Conservation (phyloP, 495 filamentous ascomycete genomes). For the Aspergillus sclerotioniger region DNA sequence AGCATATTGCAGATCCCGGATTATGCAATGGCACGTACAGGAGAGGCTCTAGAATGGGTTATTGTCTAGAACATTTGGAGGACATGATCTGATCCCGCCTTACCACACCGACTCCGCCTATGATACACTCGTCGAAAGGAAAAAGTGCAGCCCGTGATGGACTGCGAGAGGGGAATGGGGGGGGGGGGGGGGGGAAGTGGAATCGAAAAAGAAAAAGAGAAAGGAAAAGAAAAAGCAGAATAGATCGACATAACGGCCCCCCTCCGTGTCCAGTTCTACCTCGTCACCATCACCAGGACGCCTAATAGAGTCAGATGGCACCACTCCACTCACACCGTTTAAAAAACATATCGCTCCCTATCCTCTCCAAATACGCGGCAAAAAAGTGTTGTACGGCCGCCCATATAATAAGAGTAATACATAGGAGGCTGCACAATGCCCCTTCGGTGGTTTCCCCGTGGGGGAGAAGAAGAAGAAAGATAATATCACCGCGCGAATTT, state of each 20-base stretch:
- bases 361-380: not conserved
- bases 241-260: not conserved
- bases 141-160: too few species aligned
- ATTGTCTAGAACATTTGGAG: too few species aligned
- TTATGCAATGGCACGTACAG: too few species aligned
- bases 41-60: too few species aligned
- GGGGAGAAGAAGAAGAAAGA: not conserved
- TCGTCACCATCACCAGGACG: constrained; percentile 13
- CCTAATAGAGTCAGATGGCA: constrained; percentile 15
- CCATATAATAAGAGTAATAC: not conserved
- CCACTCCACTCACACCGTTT: not conserved
- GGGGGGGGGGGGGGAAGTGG: too few species aligned
- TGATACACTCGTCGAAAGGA: too few species aligned
- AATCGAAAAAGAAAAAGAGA: too few species aligned
- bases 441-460: not conserved
- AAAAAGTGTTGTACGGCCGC: too few species aligned
- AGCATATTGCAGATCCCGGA: too few species aligned
- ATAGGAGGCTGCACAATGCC: not conserved
- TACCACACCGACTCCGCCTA: too few species aligned
- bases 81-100: too few species aligned
- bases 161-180: too few species aligned
- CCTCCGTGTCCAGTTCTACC: not conserved
- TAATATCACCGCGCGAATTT: constrained; percentile 6
- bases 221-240: not conserved
- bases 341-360: not conserved